Percentiles rank a stretch among this genome's conserved stretches.
These are phyloP conservation scores for Barnettozyma hawaiiensis DNA, from an alignment of 1,139 yeast genomes.

Conservation along the genomic window DNA sequence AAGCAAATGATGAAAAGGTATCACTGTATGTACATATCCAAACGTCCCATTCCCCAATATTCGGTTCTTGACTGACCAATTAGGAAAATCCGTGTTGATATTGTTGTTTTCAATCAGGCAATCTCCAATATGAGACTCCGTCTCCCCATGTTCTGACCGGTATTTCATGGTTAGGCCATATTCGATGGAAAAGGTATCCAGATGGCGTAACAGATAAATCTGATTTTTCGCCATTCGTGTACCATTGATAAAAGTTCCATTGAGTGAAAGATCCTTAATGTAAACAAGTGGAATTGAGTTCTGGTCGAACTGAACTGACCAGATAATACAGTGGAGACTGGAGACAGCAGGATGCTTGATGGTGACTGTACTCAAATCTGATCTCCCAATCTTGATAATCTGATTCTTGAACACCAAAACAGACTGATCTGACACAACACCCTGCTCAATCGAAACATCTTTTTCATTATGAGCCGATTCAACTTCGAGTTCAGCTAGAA, in stretches of 20 bases:
- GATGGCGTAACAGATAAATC: slow-evolving; percentile 37
- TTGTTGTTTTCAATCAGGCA: slow-evolving; percentile 16
- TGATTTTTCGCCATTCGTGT: slow-evolving; percentile 30
- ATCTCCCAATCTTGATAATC: slow-evolving; percentile 32
- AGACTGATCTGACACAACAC: not conserved
- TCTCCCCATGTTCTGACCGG: slow-evolving; percentile 21
- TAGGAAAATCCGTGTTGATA: slow-evolving; percentile 25
- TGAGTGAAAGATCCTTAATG: slow-evolving; percentile 47
- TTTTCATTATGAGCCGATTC: not conserved
- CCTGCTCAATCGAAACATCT: slow-evolving; percentile 15
- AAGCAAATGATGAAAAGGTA: slow-evolving; percentile 3
- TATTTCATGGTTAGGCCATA: slow-evolving; percentile 30
- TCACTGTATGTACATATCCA: slow-evolving; percentile 40
- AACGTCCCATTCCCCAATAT: slow-evolving; percentile 57
- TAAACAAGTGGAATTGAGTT: slow-evolving; percentile 44
- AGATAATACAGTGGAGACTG: slow-evolving; percentile 40
- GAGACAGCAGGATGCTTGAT: slow-evolving; percentile 36
- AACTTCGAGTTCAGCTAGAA: slow-evolving; percentile 2
- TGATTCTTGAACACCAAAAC: slow-evolving; percentile 1
- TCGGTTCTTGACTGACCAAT: slow-evolving; percentile 41
- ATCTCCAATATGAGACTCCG: slow-evolving; percentile 15
- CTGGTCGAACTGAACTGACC: slow-evolving; percentile 48
- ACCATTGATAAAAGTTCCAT: slow-evolving; percentile 48
- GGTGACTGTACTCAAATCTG: slow-evolving; percentile 26
- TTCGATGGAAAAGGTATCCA: slow-evolving; percentile 39